Percentiles rank a stretch among this genome's conserved stretches.
These are phyloP conservation scores for Gracilariopsis chorda DNA, from an alignment of 23 red algal genomes.

Conservation along the genomic window DNA sequence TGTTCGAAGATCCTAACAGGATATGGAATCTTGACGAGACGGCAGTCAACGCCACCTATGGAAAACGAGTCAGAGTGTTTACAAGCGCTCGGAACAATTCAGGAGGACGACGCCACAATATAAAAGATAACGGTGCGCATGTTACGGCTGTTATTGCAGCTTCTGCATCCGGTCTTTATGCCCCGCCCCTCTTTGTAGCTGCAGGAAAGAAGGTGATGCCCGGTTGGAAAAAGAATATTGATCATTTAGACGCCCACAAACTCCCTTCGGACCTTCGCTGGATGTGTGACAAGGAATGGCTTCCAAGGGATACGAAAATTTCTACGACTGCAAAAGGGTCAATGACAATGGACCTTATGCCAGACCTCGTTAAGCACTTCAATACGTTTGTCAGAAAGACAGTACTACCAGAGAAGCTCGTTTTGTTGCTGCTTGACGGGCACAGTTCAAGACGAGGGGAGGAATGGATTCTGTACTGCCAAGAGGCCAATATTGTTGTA, in stretches of 20 bases:
- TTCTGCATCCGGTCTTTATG: background rate
- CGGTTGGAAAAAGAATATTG: background rate
- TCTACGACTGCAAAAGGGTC: background rate
- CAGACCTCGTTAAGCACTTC: background rate
- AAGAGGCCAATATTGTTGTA: background rate
- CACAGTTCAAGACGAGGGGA: background rate
- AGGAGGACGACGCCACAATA: background rate
- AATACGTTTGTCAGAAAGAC: background rate
- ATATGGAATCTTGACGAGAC: constrained; percentile 17
- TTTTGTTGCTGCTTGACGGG: background rate
- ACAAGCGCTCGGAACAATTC: background rate
- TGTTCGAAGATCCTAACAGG: background rate
- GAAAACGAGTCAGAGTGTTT: background rate
- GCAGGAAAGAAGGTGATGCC: background rate
- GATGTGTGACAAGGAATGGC: background rate
- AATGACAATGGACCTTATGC: background rate
- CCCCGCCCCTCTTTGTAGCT: background rate
- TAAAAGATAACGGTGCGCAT: background rate
- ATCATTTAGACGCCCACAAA: background rate
- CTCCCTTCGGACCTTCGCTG: background rate
- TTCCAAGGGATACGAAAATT: background rate
- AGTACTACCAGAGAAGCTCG: background rate
- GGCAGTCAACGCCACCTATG: constrained; percentile 1
- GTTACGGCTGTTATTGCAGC: background rate
- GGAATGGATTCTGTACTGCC: background rate